Conservation (phyloP, 345 rosid species). For the Microthlaspi erraticum region DNA sequence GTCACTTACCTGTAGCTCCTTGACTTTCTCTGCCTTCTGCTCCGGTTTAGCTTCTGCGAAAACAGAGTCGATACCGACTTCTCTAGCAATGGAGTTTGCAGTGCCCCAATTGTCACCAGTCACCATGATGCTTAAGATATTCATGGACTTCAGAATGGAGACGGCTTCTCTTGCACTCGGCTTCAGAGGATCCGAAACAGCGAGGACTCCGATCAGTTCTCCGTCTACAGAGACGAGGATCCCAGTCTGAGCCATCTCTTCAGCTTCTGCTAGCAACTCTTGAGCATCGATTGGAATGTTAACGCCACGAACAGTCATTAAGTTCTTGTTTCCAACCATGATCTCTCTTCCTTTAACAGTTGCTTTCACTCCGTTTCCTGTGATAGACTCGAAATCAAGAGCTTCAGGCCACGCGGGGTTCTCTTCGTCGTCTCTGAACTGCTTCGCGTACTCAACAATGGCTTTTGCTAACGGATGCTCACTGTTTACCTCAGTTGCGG, state of each 20-base stretch:
- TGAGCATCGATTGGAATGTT: constrained; percentile 63
- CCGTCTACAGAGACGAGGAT: constrained; percentile 69
- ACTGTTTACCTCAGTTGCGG: constrained; percentile 93
- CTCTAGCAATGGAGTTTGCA: constrained; percentile 78
- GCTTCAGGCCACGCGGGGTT: constrained; percentile 88
- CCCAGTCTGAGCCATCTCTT: constrained; percentile 82
- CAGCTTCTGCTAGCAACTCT: constrained; percentile 74
- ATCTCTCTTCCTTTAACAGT: constrained; percentile 63
- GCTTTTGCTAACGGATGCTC: constrained; percentile 97
- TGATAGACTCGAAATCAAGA: constrained; percentile 64
- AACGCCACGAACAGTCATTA: constrained; percentile 58
- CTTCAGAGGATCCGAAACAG: constrained; percentile 82
- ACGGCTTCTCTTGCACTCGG: constrained; percentile 75
- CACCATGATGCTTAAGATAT: constrained; percentile 79
- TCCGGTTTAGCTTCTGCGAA: constrained; percentile 92
- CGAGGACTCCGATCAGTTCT: constrained; percentile 68
- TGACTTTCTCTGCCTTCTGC: constrained; percentile 87
- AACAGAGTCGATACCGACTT: constrained; percentile 80
- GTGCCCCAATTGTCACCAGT: constrained; percentile 99
- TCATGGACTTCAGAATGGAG: constrained; percentile 80
- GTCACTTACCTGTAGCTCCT: constrained; percentile 78
- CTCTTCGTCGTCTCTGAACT: constrained; percentile 78
- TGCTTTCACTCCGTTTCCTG: constrained; percentile 92
- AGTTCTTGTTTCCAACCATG: constrained; percentile 78
- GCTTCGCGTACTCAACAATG: constrained; percentile 76